Evolutionary conservation across 495 filamentous ascomycete genomes (phyloP).

Genomic region (Alectoria sarmentosa): DNA sequence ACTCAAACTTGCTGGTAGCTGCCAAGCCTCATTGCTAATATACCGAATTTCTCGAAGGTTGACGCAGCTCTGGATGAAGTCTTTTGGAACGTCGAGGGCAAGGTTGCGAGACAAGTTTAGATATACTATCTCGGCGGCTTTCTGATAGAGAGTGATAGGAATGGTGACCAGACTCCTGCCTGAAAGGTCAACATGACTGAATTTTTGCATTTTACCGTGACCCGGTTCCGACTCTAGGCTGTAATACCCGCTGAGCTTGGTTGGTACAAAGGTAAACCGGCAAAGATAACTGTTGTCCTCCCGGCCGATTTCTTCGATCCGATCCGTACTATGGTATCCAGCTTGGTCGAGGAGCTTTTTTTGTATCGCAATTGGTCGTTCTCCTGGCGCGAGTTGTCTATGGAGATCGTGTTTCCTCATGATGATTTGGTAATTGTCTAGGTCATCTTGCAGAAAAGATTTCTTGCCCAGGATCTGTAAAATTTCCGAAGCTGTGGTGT

Average conservation of each 20-base stretch:
- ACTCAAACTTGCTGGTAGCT: conserved; percentile 77
- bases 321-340: conserved; percentile 81
- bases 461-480: conserved; percentile 80
- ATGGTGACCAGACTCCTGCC: conserved; percentile 93
- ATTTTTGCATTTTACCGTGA: conserved; percentile 73
- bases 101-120: conserved; percentile 89
- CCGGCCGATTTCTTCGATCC: conserved; percentile 88
- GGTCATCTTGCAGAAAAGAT: conserved; percentile 78
- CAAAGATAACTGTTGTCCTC: conserved; percentile 97
- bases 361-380: conserved; percentile 86
- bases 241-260: conserved; percentile 73
- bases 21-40: conserved; percentile 81
- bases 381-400: conserved; percentile 65
- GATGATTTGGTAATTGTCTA: conserved; percentile 92
- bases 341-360: conserved; percentile 88
- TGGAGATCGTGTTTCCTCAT: conserved; percentile 89
- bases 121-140: conserved; percentile 85
- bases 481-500: conserved; percentile 77
- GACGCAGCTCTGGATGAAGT: conserved; percentile 91
- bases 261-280: conserved; percentile 88
- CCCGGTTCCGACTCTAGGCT: conserved; percentile 70
- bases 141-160: conserved; percentile 87
- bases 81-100: conserved; percentile 84
- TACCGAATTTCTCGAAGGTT: conserved; percentile 93
- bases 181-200: conserved; percentile 85